Evolutionary conservation across 306 rosid species (phyloP), one percentile per base, ranked within the genome.

Genomic region (Quercus bicolor): DNA sequence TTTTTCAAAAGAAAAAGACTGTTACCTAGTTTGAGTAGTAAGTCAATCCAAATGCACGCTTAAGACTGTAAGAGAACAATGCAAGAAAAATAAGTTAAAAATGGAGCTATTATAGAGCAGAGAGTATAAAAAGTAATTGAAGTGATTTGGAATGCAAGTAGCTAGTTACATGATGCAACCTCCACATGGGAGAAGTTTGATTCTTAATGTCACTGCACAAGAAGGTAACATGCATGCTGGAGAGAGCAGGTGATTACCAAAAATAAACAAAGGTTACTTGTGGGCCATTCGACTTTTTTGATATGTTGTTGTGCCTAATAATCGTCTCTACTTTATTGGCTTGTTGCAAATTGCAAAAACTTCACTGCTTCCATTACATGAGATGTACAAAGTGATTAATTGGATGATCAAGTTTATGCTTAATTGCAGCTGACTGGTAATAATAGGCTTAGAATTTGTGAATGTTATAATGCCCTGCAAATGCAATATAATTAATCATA

Each of bases 181-280:
- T 28, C 66, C 70, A 75, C 68, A 75, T 75, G 78, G 57, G 68
- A 43, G 26, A 55, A 12, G 76, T 12, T 31, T 33, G 37, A 33
- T 29, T 26, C 73, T 51, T 29, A 66, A 64, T 68, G 43, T 28
- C 75, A 29, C 26, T 54, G 68, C 66, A 66, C 68, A 15, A 77
- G 33, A 31, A 31, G 56, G 57, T 8, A 74, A 34, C 55, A 24
- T 28, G 15, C 55, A 24, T 28, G 15, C 10, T 2, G 65, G 15
- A 10, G 65, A 54, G 20, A 15, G 74, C 26, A 29, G 57, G 6
- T 53, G 80, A 31, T 60, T 6, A 37, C 56, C 31, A 52, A 15
- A 13, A 14, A 43, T 26, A 45, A 56, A 56, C 62, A 18, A 53
- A 20, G 57, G 45, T 48, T 55, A 28, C 37, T 23, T 56, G 80